Evolutionary conservation across 495 filamentous ascomycete species (phyloP).

Genomic region (Xylaria intraflava): DNA sequence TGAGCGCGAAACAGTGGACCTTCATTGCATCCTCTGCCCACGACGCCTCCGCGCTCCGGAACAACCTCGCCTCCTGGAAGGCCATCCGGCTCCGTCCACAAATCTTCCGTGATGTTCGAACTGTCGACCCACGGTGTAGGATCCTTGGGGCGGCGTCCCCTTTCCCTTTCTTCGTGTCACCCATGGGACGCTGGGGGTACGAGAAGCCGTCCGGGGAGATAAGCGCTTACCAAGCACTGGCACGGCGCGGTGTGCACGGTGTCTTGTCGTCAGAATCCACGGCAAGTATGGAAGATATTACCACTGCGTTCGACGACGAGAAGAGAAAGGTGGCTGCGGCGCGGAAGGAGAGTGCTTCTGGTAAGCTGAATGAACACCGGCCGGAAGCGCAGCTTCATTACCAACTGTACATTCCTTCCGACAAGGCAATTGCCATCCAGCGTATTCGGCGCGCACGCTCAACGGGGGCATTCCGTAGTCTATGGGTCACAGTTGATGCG

Average conservation of each 20-base stretch:
- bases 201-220: constrained; percentile 65
- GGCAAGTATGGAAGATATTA: constrained; percentile 36
- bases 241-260: constrained; percentile 18
- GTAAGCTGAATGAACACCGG: constrained; percentile 28
- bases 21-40: constrained; percentile 82
- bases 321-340: constrained; percentile 19
- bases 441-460: constrained; percentile 56
- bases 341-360: constrained; percentile 21
- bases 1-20: constrained; percentile 77
- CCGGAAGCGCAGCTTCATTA: constrained; percentile 45
- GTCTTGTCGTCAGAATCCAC: constrained; percentile 41
- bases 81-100: constrained; percentile 81
- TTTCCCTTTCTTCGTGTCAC: constrained; percentile 74
- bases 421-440: constrained; percentile 52
- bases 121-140: constrained; percentile 61
- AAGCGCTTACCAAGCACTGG: constrained; percentile 49
- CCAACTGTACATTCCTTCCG: constrained; percentile 64
- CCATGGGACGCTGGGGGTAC: constrained; percentile 66
- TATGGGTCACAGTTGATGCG: constrained; percentile 60
- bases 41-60: constrained; percentile 65
- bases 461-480: constrained; percentile 43
- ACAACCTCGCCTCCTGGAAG: constrained; percentile 79
- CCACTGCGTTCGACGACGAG: constrained; percentile 18
- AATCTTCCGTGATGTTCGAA: constrained; percentile 66
- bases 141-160: constrained; percentile 70